Evolutionary conservation across 129 eudicot species (phyloP).

Genomic region (Flaveria ramosissima): DNA sequence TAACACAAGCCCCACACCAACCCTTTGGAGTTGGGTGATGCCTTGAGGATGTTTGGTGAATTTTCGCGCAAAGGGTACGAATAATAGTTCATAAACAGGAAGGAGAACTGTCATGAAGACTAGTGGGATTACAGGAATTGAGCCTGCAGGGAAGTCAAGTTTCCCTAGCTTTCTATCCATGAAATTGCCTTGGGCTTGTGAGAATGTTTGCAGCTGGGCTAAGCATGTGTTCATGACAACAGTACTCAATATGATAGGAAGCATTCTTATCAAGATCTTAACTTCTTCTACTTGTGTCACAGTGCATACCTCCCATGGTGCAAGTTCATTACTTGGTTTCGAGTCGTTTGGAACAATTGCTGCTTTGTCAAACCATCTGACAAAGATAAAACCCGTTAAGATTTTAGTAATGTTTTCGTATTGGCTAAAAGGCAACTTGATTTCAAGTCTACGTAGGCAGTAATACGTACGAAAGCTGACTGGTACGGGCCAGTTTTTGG

Average conservation of each 20-base stretch:
- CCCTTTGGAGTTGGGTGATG: slow-evolving; percentile 68
- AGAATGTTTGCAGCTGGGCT: slow-evolving; percentile 85
- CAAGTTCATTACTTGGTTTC: slow-evolving; percentile 24
- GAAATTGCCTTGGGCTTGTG: slow-evolving; percentile 58
- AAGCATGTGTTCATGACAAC: slow-evolving; percentile 73
- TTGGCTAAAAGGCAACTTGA: background rate
- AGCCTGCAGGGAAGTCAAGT: slow-evolving; percentile 56
- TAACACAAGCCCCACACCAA: slow-evolving; percentile 72
- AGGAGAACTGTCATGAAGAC: slow-evolving; percentile 62
- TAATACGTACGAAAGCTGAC: slow-evolving; percentile 52
- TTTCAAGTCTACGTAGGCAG: background rate
- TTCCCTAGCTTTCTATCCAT: slow-evolving; percentile 50
- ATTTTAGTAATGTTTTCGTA: background rate
- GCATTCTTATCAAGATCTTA: slow-evolving; percentile 68
- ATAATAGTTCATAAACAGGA: slow-evolving; percentile 60
- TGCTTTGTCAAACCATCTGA: slow-evolving; percentile 73
- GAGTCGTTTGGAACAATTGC: slow-evolving; percentile 47
- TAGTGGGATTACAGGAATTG: slow-evolving; percentile 72
- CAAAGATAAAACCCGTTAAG: background rate
- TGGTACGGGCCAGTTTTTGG: slow-evolving; percentile 48
- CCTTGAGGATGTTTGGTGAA: slow-evolving; percentile 75
- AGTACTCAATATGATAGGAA: slow-evolving; percentile 74
- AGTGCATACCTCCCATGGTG: slow-evolving; percentile 58
- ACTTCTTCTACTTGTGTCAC: slow-evolving; percentile 84
- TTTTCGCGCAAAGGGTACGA: slow-evolving; percentile 63